A percentile compares a stretch with the other conserved stretches of the same genome.
Evolutionary conservation across 257 asterid genomes (phyloP).

Genomic region (Forsythia viridissima): DNA sequence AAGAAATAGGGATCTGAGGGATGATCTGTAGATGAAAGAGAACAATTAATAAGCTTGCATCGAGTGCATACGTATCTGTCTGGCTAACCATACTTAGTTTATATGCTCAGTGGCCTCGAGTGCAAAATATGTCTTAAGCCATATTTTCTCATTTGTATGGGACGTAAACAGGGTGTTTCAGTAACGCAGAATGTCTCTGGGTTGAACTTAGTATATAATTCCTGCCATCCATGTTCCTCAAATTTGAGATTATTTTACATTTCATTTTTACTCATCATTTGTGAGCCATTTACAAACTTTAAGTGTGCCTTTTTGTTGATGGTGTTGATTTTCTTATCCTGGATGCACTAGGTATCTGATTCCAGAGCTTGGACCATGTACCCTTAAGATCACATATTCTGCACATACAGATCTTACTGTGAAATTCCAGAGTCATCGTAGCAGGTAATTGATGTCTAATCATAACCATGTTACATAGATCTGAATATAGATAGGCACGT

Average conservation of each 20-base stretch:
- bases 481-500: constrained; percentile 6
- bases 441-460: constrained; percentile 43
- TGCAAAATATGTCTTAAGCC: neutral
- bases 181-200: neutral
- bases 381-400: constrained; percentile 83
- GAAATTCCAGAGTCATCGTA: constrained; percentile 93
- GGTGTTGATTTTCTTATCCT: constrained; percentile 22
- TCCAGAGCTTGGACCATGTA: constrained; percentile 84
- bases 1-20: constrained; percentile 15
- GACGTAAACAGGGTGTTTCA: neutral
- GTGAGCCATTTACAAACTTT: neutral
- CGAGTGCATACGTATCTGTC: neutral
- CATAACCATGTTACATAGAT: constrained; percentile 12
- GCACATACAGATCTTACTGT: constrained; percentile 96
- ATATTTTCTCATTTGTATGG: neutral
- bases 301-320: constrained; percentile 17
- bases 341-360: constrained; percentile 67
- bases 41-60: neutral
- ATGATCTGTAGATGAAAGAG: neutral
- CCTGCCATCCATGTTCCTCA: constrained; percentile 17
- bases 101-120: neutral
- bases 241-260: neutral
- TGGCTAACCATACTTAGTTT: neutral
- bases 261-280: neutral
- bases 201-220: neutral